phyloP scores from a whole-genome alignment of 1,284 basidiomycete species.

The Caloboletus inedulis region DNA sequence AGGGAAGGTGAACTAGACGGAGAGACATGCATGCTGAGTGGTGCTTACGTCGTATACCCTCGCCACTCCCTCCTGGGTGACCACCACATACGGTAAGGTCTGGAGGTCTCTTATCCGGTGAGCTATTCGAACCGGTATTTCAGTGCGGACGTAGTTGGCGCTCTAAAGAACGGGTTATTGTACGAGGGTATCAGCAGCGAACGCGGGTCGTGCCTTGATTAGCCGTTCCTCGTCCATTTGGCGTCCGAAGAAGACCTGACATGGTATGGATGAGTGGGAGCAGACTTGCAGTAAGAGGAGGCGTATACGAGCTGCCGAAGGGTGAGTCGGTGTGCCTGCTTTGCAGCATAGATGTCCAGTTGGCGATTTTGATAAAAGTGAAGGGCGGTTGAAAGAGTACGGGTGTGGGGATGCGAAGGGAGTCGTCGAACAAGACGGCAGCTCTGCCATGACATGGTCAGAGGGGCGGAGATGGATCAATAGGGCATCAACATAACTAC shows the following conservation, averaged over 20 bases:
- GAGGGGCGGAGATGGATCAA: slow-evolving; percentile 13
- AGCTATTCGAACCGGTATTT: slow-evolving; percentile 84
- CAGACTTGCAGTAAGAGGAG: slow-evolving; percentile 9
- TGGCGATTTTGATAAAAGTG: slow-evolving; percentile 88
- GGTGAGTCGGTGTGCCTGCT: slow-evolving; percentile 70
- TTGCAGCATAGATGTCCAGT: slow-evolving; percentile 77
- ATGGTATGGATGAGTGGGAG: slow-evolving; percentile 7
- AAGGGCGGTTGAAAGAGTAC: slow-evolving; percentile 45
- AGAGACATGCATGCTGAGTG: not conserved
- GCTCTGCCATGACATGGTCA: slow-evolving; percentile 28
- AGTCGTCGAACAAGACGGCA: slow-evolving; percentile 8
- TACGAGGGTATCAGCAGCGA: not conserved
- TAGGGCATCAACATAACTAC: not conserved
- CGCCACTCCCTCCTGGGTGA: slow-evolving; percentile 81
- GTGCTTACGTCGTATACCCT: slow-evolving; percentile 79
- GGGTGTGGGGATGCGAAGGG: slow-evolving; percentile 8
- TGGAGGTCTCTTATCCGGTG: slow-evolving; percentile 88
- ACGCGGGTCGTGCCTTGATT: slow-evolving; percentile 51
- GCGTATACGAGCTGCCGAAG: slow-evolving; percentile 74
- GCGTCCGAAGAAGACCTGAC: slow-evolving; percentile 68
- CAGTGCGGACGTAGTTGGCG: slow-evolving; percentile 87
- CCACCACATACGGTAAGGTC: slow-evolving; percentile 82
- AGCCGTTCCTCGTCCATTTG: slow-evolving; percentile 73
- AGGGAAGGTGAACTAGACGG: not conserved
- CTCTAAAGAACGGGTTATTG: slow-evolving; percentile 46